phyloP scores from a whole-genome alignment of 805 yeast species.

The Diddensiella caesifluorescens region DNA sequence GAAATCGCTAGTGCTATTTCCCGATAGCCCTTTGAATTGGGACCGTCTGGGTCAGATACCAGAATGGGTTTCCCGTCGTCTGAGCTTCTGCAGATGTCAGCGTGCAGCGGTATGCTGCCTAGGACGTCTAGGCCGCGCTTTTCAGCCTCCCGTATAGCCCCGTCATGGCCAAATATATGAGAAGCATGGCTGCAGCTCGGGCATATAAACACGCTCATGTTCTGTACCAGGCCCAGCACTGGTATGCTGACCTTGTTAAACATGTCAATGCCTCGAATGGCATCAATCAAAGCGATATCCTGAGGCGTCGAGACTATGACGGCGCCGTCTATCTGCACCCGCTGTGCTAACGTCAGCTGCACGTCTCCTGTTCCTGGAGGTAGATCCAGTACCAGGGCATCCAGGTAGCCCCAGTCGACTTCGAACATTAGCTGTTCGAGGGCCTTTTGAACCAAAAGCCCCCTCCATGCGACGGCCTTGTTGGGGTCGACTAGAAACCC shows the following conservation, averaged over 20 bases:
- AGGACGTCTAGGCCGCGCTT: conserved; percentile 45
- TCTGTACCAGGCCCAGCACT: conserved; percentile 70
- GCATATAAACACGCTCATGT: conserved; percentile 74
- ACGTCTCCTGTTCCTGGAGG: conserved; percentile 94
- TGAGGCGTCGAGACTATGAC: conserved; percentile 82
- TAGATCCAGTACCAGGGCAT: conserved; percentile 70
- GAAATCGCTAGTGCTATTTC: conserved; percentile 42
- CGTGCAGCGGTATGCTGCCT: conserved; percentile 64
- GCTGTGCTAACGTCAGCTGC: conserved; percentile 77
- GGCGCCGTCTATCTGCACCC: conserved; percentile 70
- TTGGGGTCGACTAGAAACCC: conserved; percentile 67
- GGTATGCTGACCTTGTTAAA: conserved; percentile 68
- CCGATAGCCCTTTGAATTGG: conserved; percentile 40
- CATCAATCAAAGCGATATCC: conserved; percentile 77
- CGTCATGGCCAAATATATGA: conserved; percentile 69
- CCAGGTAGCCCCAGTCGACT: conserved; percentile 66
- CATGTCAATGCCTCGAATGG: conserved; percentile 74
- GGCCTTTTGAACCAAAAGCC: conserved; percentile 82
- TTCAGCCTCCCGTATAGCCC: conserved; percentile 47
- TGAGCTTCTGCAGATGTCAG: conserved; percentile 51
- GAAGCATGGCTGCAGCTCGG: conserved; percentile 70
- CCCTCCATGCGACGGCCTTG: conserved; percentile 76
- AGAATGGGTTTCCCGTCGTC: conserved; percentile 65
- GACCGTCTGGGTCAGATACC: conserved; percentile 36
- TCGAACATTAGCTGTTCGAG: conserved; percentile 78